phyloP scores from a whole-genome alignment of 1,139 yeast species.

The Debaryomyces subglobosus region DNA sequence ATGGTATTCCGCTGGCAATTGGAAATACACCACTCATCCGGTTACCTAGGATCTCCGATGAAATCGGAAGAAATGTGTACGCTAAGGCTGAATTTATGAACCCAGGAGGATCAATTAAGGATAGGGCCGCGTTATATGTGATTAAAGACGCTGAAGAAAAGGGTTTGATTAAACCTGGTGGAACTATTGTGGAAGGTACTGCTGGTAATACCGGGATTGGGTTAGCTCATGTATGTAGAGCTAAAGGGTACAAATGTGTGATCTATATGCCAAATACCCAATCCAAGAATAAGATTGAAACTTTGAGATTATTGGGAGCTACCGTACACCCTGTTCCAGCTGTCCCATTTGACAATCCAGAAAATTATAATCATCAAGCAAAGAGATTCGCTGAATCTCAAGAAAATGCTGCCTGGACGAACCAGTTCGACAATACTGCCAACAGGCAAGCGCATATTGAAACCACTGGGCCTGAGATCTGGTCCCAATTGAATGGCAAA shows the following conservation, averaged over 20 bases:
- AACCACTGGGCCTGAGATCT: conserved; percentile 90
- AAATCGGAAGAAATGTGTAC: conserved; percentile 73
- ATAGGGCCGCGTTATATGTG: conserved; percentile 82
- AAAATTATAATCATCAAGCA: conserved; percentile 85
- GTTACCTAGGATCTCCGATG: conserved; percentile 61
- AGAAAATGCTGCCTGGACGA: conserved; percentile 86
- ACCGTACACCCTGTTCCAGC: conserved; percentile 92
- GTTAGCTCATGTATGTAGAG: conserved; percentile 82
- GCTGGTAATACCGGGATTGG: conserved; percentile 86
- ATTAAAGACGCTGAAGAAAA: conserved; percentile 76
- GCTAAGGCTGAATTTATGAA: conserved; percentile 93
- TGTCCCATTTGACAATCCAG: conserved; percentile 76
- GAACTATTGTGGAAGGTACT: conserved; percentile 54
- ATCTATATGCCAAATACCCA: conserved; percentile 92
- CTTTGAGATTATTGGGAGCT: conserved; percentile 74
- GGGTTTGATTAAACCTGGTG: conserved; percentile 71
- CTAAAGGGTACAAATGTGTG: conserved; percentile 81
- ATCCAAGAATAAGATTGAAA: conserved; percentile 74
- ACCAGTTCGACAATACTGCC: conserved; percentile 85
- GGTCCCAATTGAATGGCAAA: conserved; percentile 83
- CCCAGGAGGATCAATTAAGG: conserved; percentile 94
- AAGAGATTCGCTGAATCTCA: conserved; percentile 75
- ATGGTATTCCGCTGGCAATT: conserved; percentile 74
- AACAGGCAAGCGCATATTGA: conserved; percentile 89
- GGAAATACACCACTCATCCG: conserved; percentile 86